A percentile compares a stretch with the other conserved stretches of the same genome.
Conservation (phyloP, 805 yeast genomes). For the Yarrowia deformans region DNA sequence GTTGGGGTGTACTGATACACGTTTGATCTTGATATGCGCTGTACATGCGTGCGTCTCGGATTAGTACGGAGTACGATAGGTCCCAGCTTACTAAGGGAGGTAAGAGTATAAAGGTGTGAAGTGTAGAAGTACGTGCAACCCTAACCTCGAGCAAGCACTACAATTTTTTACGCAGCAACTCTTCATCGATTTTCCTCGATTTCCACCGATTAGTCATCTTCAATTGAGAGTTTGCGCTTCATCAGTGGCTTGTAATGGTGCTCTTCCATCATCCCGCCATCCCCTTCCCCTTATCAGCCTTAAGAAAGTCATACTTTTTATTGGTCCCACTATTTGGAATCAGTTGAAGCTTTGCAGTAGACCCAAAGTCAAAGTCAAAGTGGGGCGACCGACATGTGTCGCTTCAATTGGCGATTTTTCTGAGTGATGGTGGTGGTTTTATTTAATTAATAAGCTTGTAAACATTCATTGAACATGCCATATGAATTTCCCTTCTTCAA, state of each 20-base stretch:
- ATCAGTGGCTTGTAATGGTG: too few relatives aligned
- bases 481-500: background rate
- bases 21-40: constrained; percentile 28
- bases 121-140: background rate
- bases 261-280: background rate
- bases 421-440: too few relatives aligned
- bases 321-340: constrained; percentile 20
- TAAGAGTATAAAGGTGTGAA: too few relatives aligned
- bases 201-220: background rate
- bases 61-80: too few relatives aligned
- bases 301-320: background rate
- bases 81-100: constrained; percentile 18
- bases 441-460: too few relatives aligned
- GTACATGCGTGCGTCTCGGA: constrained; percentile 2
- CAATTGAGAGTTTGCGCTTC: background rate
- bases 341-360: background rate
- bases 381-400: too few relatives aligned
- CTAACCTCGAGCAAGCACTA: constrained; percentile 1
- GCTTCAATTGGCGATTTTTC: too few relatives aligned
- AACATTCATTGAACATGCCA: too few relatives aligned
- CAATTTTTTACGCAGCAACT: too few relatives aligned
- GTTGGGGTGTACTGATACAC: background rate
- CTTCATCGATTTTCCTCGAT: too few relatives aligned
- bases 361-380: background rate
- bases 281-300: background rate